Percentiles rank a stretch among this genome's conserved stretches.
phyloP scores from a whole-genome alignment of 768 basidiomycete species.

The Kwoniella europaea region DNA sequence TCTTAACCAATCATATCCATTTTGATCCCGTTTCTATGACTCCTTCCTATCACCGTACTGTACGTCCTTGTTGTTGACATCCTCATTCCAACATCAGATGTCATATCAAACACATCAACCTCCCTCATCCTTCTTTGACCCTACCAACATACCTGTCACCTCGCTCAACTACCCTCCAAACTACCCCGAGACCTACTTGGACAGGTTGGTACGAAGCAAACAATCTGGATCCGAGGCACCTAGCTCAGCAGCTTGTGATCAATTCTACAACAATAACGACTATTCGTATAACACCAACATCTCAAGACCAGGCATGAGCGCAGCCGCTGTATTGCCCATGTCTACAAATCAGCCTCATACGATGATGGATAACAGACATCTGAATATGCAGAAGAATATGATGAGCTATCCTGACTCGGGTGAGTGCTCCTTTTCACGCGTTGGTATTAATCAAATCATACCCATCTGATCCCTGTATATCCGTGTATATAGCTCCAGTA shows the following conservation, averaged over 20 bases:
- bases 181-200: slow-evolving; percentile 14
- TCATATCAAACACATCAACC: slow-evolving; percentile 1
- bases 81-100: neutral
- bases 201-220: slow-evolving; percentile 4
- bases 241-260: slow-evolving; percentile 6
- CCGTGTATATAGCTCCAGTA: neutral
- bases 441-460: neutral
- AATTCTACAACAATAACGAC: slow-evolving; percentile 4
- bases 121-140: slow-evolving; percentile 7
- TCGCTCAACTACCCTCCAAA: neutral
- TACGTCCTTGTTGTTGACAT: neutral
- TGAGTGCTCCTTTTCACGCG: slow-evolving; percentile 3
- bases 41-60: neutral
- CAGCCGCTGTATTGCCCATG: slow-evolving; percentile 1
- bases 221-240: neutral
- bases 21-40: neutral
- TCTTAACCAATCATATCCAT: neutral
- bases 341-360: slow-evolving; percentile 2
- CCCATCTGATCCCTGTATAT: neutral
- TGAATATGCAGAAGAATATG: neutral
- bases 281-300: neutral
- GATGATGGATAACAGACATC: neutral
- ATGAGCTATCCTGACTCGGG: neutral
- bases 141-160: neutral
- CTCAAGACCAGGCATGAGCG: slow-evolving; percentile 11